Base-by-base conservation (phyloP, 768 basidiomycete species). In the Termitomyces sp. region DNA sequence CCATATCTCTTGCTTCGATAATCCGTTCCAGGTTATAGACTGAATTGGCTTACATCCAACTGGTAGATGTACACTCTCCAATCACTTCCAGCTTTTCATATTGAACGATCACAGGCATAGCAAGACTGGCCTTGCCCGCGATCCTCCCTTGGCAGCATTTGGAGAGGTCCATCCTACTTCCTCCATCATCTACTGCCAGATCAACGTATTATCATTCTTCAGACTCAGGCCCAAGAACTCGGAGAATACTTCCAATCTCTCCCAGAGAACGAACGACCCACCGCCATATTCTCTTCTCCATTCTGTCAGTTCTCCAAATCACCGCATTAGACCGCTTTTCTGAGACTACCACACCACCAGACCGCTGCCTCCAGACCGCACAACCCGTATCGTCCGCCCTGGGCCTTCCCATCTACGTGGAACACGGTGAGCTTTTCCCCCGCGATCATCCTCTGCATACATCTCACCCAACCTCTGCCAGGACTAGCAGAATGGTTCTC, bases 331-430 rank as follows among this genome's bases (percentile, higher is more conserved):
- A 50, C 28, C 30, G 35, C 34, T 3, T 19, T 50, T 47, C 40
- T 43, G 43, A 48, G 42, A 44, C 32, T 12, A 0, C 16, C 16
- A 21, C 21, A 44, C 25, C 17, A 34, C 35, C 61, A 92, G 90
- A 94, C 72, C 88, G 92, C n/a, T 94, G 92, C 68, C 73, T 94
- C 23, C 91, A 94, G 67, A 94, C 92, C 0, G 72, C 86, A 1
- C 74, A 78, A 32, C 91, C 92, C 2, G 71, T 78, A 3, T 81
- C 92, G 16, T 67, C 73, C 39, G 79, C 81, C 0, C 75, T 94
- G 19, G 72, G 75, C 14, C 59, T 92, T 3, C 89, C 91, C 0
- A 80, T 94, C 51, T 87, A 80, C 59, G 80, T 88, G 14, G 92
- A 94, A 63, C 91, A 92, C 61, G 92, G 91, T 84, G 58, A 50